Percentiles rank a stretch among this genome's conserved stretches.
Evolutionary conservation across 495 filamentous ascomycete species (phyloP).

Genomic region (Neurospora intermedia): DNA sequence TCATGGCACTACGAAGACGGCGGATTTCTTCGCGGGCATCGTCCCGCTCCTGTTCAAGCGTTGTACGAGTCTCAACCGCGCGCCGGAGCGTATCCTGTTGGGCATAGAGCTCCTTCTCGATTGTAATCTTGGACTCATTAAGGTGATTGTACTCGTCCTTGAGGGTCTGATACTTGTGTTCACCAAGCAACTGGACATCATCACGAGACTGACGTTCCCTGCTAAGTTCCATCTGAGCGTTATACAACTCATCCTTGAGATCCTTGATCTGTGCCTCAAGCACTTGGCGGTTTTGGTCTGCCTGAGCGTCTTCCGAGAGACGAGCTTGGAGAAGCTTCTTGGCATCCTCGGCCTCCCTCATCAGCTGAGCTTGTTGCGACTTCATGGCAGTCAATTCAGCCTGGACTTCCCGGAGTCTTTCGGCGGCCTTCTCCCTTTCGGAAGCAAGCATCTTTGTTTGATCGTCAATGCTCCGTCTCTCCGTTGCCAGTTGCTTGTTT

Average conservation of each 20-base stretch:
- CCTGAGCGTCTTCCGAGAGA: slow-evolving; percentile 80
- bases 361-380: slow-evolving; percentile 68
- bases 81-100: slow-evolving; percentile 90
- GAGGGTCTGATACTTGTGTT: slow-evolving; percentile 74
- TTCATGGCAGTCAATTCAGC: slow-evolving; percentile 80
- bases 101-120: slow-evolving; percentile 97
- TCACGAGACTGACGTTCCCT: slow-evolving; percentile 91
- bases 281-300: slow-evolving; percentile 72
- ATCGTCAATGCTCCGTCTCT: slow-evolving; percentile 64
- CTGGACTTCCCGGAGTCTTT: slow-evolving; percentile 70
- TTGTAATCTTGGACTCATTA: slow-evolving; percentile 90
- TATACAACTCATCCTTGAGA: slow-evolving; percentile 72
- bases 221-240: slow-evolving; percentile 79
- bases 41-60: slow-evolving; percentile 77
- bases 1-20: slow-evolving; percentile 69
- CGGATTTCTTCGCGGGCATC: slow-evolving; percentile 79
- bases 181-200: slow-evolving; percentile 83
- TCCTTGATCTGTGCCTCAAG: slow-evolving; percentile 82
- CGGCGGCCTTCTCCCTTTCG: slow-evolving; percentile 72
- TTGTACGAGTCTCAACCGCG: slow-evolving; percentile 65
- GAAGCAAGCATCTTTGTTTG: slow-evolving; percentile 56
- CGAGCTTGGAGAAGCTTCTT: slow-evolving; percentile 78
- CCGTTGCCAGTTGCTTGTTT: slow-evolving; percentile 63
- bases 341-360: slow-evolving; percentile 81
- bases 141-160: slow-evolving; percentile 78